phyloP scores from a whole-genome alignment of 306 rosid genomes.

The Elaeagnus macrophylla region DNA sequence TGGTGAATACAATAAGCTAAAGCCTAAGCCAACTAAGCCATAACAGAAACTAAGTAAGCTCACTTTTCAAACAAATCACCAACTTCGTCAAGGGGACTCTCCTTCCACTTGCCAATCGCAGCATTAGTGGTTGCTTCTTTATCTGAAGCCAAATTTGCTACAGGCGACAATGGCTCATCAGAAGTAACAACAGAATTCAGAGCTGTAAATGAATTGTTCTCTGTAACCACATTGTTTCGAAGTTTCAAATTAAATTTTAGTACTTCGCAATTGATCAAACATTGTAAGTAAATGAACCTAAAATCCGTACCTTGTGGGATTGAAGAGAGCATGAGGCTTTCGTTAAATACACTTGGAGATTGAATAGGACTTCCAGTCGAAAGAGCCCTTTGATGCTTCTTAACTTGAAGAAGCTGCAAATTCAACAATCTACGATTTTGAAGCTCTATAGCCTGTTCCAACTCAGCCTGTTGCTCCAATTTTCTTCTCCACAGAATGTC shows the following conservation, averaged over 20 bases:
- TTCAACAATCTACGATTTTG: conserved; percentile 80
- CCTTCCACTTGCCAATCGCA: conserved; percentile 39
- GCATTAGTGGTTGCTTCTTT: conserved; percentile 30
- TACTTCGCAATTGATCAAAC: no score
- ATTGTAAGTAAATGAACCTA: no score
- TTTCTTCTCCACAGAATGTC: conserved; percentile 90
- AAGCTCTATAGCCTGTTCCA: conserved; percentile 78
- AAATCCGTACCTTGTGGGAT: conserved; percentile 10
- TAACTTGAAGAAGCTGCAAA: conserved; percentile 81
- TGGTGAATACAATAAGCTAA: not conserved
- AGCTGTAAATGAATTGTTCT: conserved; percentile 31
- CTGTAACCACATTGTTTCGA: conserved; percentile 21
- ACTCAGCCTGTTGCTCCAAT: conserved; percentile 81
- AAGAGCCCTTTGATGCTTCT: conserved; percentile 59
- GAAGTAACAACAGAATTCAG: conserved; percentile 19
- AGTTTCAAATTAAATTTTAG: no score
- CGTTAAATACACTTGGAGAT: conserved; percentile 54
- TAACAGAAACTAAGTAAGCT: conserved; percentile 13
- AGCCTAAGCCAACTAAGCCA: conserved; percentile 18
- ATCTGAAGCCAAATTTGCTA: conserved; percentile 1
- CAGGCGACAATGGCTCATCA: conserved; percentile 27
- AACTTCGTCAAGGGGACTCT: conserved; percentile 39
- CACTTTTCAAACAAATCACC: conserved; percentile 68
- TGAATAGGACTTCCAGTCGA: conserved; percentile 68
- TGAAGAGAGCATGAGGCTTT: conserved; percentile 30